phyloP scores from a whole-genome alignment of 768 basidiomycete species.

The Coprinopsis marcescibilis region DNA sequence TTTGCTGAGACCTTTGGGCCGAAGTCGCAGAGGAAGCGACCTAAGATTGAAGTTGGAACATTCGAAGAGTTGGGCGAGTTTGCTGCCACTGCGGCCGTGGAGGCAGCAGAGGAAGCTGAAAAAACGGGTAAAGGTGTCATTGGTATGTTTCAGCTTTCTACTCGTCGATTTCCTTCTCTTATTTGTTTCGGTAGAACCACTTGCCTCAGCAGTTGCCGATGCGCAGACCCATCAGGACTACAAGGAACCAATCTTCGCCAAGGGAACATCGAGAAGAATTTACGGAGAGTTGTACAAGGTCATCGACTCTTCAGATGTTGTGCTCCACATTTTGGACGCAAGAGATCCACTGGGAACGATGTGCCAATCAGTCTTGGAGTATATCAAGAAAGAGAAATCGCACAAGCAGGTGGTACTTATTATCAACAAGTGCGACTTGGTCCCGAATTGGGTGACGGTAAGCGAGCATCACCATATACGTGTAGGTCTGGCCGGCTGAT shows the following conservation, averaged over 20 bases:
- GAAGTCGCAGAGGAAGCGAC: slow-evolving; percentile 90
- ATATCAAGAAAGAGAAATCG: slow-evolving; percentile 90
- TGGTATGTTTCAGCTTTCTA: slow-evolving; percentile 31
- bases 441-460: slow-evolving; percentile 98
- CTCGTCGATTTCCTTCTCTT: not conserved
- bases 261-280: slow-evolving; percentile 92
- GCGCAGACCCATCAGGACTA: slow-evolving; percentile 68
- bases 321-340: slow-evolving; percentile 93
- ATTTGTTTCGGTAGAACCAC: slow-evolving; percentile 31
- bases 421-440: slow-evolving; percentile 97
- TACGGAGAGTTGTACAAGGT: slow-evolving; percentile 99
- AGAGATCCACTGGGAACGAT: slow-evolving; percentile 93
- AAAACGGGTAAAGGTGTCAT: slow-evolving; percentile 34
- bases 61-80: slow-evolving; percentile 84
- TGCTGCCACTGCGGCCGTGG: slow-evolving; percentile 49
- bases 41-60: slow-evolving; percentile 80
- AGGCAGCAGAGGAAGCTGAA: slow-evolving; percentile 41
- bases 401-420: slow-evolving; percentile 97
- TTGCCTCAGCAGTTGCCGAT: slow-evolving; percentile 43
- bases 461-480: slow-evolving; percentile 26
- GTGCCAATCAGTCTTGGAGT: slow-evolving; percentile 91
- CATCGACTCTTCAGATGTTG: slow-evolving; percentile 96
- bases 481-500: too few relatives aligned
- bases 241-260: slow-evolving; percentile 88
- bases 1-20: slow-evolving; percentile 94